These are phyloP conservation scores for Endogone sp. DNA, from an alignment of 192 early-diverging fungal genomes.

Conservation along the genomic window DNA sequence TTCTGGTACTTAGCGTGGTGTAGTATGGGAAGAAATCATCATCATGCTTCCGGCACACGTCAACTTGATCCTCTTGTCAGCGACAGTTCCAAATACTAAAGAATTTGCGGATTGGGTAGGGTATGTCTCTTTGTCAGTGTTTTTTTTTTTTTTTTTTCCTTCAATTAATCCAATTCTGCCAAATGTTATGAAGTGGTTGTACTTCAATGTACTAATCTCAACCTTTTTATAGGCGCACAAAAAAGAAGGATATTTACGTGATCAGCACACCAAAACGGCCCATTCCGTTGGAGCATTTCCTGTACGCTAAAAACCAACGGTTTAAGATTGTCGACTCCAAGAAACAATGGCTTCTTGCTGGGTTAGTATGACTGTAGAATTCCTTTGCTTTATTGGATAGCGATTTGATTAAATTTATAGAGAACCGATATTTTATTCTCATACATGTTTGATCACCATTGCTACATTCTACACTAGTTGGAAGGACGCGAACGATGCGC, in stretches of 20 bases:
- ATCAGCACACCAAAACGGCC: constrained; percentile 91
- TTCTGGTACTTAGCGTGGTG: constrained; percentile 61
- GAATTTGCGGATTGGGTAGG: constrained; percentile 99
- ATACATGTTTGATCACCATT: not conserved
- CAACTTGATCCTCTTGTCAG: constrained; percentile 90
- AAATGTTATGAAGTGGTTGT: too few relatives aligned
- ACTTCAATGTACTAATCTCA: not conserved
- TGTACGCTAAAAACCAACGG: constrained; percentile 83
- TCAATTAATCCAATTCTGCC: too few relatives aligned
- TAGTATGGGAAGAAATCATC: constrained; percentile 99
- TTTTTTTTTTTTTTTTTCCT: not conserved
- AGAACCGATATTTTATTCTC: too few relatives aligned
- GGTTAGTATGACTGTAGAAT: not conserved
- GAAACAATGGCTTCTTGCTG: constrained; percentile 20
- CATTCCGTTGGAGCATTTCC: constrained; percentile 91
- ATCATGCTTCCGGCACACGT: constrained; percentile 98
- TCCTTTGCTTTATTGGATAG: constrained; percentile 1
- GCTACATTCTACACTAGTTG: constrained; percentile 33
- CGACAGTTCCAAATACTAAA: constrained; percentile 95
- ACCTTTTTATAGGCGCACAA: constrained; percentile 68
- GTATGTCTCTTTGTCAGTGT: constrained; percentile 36
- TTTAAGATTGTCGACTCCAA: constrained; percentile 87
- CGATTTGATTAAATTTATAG: too few relatives aligned
- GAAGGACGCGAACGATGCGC: constrained; percentile 71
- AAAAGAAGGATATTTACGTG: constrained; percentile 96